Base-by-base conservation (phyloP, 2,329 filamentous ascomycete genomes). In the Colletotrichum melonis region DNA sequence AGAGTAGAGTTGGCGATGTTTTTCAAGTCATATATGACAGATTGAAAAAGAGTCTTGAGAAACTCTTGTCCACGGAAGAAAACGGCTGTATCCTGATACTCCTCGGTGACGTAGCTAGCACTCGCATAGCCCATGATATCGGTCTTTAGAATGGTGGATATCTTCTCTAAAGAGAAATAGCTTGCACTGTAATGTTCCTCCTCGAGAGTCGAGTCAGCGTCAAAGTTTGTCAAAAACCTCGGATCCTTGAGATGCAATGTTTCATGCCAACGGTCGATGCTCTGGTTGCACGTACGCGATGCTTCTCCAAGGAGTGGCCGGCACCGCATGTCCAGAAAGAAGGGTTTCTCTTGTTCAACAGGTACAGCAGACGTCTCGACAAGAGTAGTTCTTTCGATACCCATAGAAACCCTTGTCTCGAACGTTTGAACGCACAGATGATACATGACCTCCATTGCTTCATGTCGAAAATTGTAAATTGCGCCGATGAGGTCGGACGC, bases 381-480 rank as follows among this genome's bases (percentile, higher is more conserved):
- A 14, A 60, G 8, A 14, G 16, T 26, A 5, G 38, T 67, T 24
- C n/a, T 32, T 32, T 67, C 65, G 22, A 60, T 16, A n/a, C 55
- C 55, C 26, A 35, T 54, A n/a, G 22, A 26, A 4, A 60, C n/a
- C 3, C 11, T 55, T 38, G 65, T 67, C 26, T 67, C 65, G 14
- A 54, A 60, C 3, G 65, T 54, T 28, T 67, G 65, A 11, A 60
- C 65, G 28, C 65, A 67, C 9, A 67, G 24, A 38, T 67, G 56
- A 24, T 32, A 54, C 22, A 67, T 19, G 14, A 67, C 14, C 32
- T 67, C 65, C 2, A 35, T 24, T 16, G 56, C 65, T 12, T 60
- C 57, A 26, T 60, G 58, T 19, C 32, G 14, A 24, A 60, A 22
- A 9, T 46, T 26, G 14, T 14, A 9, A 9, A 59, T 60, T 24